Percentiles rank a stretch among this genome's conserved stretches.
phyloP scores from a whole-genome alignment of 2,329 filamentous ascomycete genomes.

The Podosphaera aphanis region DNA sequence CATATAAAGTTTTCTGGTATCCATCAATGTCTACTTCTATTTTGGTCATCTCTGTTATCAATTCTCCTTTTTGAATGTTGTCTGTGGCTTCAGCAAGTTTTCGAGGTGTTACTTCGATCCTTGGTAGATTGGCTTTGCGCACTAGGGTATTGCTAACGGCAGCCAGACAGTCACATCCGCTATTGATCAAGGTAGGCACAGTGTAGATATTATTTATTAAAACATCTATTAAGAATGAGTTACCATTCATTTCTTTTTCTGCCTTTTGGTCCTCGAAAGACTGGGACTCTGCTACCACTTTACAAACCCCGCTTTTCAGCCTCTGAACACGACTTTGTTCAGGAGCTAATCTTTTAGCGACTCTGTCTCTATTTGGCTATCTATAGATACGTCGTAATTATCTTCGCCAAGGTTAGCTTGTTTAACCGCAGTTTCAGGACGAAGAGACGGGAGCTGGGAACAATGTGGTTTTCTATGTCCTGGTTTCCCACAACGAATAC shows the following conservation, averaged over 20 bases:
- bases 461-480: neutral
- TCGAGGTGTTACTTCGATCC: neutral
- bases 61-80: neutral
- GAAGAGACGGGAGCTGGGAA: neutral
- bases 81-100: neutral
- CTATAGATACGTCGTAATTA: neutral
- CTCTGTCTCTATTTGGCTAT: neutral
- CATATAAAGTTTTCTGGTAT: neutral
- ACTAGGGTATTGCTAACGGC: neutral
- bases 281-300: neutral
- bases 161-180: neutral
- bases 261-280: neutral
- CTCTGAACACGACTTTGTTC: neutral
- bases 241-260: neutral
- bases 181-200: neutral
- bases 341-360: neutral
- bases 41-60: neutral
- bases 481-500: neutral
- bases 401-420: neutral
- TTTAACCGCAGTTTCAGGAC: neutral
- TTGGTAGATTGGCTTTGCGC: neutral
- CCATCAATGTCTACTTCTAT: conserved; percentile 1
- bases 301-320: neutral
- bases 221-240: neutral
- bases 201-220: neutral